Percentiles rank a stretch among this genome's conserved stretches.
phyloP scores from a whole-genome alignment of 2,329 filamentous ascomycete genomes.

The Cytospora leucostoma region DNA sequence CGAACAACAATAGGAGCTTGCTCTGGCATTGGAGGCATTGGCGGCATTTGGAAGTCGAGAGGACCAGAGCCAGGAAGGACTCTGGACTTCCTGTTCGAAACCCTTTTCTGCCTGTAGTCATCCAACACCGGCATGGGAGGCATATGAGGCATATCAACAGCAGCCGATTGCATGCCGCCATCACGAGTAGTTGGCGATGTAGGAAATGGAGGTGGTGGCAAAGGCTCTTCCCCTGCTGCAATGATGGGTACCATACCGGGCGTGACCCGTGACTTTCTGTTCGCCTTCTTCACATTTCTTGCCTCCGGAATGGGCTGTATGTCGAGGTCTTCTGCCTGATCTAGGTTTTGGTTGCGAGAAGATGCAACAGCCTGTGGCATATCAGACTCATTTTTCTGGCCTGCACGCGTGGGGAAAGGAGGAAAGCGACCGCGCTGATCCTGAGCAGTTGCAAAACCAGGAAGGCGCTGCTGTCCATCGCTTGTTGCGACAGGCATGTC shows the following conservation, averaged over 20 bases:
- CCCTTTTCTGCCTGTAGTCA: constrained; percentile 1
- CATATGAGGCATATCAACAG: background rate
- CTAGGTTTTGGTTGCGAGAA: background rate
- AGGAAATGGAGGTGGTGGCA: constrained; percentile 8
- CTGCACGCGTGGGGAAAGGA: background rate
- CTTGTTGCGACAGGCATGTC: background rate
- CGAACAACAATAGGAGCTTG: background rate
- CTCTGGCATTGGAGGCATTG: constrained; percentile 9
- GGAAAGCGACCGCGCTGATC: background rate
- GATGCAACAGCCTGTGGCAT: background rate
- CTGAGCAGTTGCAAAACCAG: background rate
- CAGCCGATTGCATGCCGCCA: background rate
- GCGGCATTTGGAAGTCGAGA: constrained; percentile 4
- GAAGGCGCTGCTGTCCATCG: background rate
- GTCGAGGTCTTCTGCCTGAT: background rate
- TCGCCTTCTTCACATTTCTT: constrained; percentile 4
- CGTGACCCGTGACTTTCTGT: constrained; percentile 8
- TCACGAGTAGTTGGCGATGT: background rate
- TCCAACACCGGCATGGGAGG: background rate
- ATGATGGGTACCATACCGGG: background rate
- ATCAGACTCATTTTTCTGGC: background rate
- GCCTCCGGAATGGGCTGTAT: background rate
- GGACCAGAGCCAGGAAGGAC: constrained; percentile 11
- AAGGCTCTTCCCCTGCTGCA: background rate
- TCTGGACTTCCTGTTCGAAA: constrained; percentile 12